These are phyloP conservation scores for Peronospora farinosa DNA, from an alignment of 352 stramenopile genomes.

Conservation along the genomic window DNA sequence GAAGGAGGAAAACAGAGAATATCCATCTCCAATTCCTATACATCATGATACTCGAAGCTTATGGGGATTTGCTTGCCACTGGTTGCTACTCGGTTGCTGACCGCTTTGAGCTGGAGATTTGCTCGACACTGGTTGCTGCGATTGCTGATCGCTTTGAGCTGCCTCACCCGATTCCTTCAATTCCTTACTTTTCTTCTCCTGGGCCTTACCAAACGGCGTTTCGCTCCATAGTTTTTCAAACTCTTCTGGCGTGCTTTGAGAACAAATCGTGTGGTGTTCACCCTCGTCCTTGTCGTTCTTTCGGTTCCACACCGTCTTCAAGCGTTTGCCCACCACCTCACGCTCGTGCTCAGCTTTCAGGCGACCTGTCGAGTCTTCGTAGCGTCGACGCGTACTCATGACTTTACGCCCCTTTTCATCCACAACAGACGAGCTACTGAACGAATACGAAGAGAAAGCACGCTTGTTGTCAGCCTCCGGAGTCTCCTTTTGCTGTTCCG, in stretches of 20 bases:
- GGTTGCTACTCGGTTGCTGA: conserved; percentile 20
- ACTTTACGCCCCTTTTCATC: conserved; percentile 62
- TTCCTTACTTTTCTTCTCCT: conserved; percentile 55
- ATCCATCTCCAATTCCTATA: not conserved
- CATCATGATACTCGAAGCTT: conserved; percentile 1
- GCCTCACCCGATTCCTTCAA: conserved; percentile 37
- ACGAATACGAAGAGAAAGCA: conserved; percentile 74
- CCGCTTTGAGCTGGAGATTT: conserved; percentile 3
- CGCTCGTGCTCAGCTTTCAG: conserved; percentile 81
- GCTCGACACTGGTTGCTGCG: conserved; percentile 20
- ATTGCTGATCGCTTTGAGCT: conserved; percentile 3
- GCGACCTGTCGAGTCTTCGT: conserved; percentile 73
- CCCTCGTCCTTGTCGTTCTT: conserved; percentile 56
- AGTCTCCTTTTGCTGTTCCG: conserved; percentile 12
- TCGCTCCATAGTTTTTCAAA: conserved; percentile 73
- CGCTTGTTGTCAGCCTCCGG: conserved; percentile 11
- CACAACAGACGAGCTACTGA: conserved; percentile 61
- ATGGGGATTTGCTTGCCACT: conserved; percentile 13
- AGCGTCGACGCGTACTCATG: conserved; percentile 67
- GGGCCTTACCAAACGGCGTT: conserved; percentile 62
- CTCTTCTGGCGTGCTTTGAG: conserved; percentile 45
- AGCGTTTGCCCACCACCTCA: conserved; percentile 46
- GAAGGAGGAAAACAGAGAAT: not conserved
- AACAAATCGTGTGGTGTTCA: conserved; percentile 57
- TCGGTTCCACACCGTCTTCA: conserved; percentile 78